Conservation (phyloP, 83 land plant genomes). For the Larix sibirica region DNA sequence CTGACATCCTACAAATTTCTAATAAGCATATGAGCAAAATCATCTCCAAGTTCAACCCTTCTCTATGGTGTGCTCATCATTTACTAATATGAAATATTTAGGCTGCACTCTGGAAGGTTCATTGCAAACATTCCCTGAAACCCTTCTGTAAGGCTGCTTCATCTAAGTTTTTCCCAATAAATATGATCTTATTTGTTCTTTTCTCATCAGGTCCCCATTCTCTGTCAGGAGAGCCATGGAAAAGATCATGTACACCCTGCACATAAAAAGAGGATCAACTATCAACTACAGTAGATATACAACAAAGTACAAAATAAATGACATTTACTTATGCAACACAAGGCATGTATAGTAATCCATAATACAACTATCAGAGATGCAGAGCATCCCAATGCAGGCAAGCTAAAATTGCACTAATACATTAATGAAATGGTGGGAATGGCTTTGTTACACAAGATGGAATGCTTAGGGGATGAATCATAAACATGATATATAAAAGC, state of each 20-base stretch:
- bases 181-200: constrained; percentile 77
- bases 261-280: not conserved
- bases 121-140: constrained; percentile 57
- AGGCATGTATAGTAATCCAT: not conserved
- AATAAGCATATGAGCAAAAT: too few relatives aligned
- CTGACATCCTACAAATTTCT: too few relatives aligned
- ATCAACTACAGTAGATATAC: not conserved
- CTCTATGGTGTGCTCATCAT: too few relatives aligned
- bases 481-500: too few relatives aligned
- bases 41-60: too few relatives aligned
- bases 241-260: constrained; percentile 87
- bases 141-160: constrained; percentile 53
- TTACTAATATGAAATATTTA: too few relatives aligned
- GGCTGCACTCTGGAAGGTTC: too few relatives aligned
- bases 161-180: constrained; percentile 79
- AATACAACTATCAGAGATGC: not conserved
- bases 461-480: not conserved
- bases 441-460: not conserved
- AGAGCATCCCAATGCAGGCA: not conserved
- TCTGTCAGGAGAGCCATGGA: constrained; percentile 82
- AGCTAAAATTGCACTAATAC: not conserved
- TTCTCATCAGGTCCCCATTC: constrained; percentile 70
- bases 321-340: not conserved
- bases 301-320: not conserved
- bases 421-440: not conserved